Conservation (phyloP, 306 rosid species). For the Fagus crenata region DNA sequence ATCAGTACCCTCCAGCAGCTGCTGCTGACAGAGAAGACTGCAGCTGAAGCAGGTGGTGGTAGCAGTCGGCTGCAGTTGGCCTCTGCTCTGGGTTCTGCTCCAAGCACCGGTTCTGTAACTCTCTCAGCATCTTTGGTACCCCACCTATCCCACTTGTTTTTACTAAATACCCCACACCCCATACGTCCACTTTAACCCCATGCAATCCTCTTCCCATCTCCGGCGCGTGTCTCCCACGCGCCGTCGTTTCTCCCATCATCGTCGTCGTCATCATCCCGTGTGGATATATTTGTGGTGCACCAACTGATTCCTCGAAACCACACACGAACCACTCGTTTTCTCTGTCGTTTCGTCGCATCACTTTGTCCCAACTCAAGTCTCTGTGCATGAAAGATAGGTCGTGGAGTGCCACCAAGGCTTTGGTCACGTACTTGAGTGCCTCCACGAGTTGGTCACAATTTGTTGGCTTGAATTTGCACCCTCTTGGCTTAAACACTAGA, state of each 20-base stretch:
- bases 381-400: constrained; percentile 95
- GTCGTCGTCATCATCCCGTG: neutral
- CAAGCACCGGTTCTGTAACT: constrained; percentile 77
- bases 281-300: constrained; percentile 77
- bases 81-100: constrained; percentile 84
- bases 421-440: constrained; percentile 75
- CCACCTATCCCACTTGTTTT: constrained; percentile 59
- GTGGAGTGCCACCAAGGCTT: constrained; percentile 79
- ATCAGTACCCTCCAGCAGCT: constrained; percentile 49
- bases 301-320: constrained; percentile 83
- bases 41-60: constrained; percentile 91
- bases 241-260: constrained; percentile 16
- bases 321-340: constrained; percentile 76
- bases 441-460: constrained; percentile 63
- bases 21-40: constrained; percentile 63
- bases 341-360: constrained; percentile 47
- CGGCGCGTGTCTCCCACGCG: constrained; percentile 68
- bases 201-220: constrained; percentile 90
- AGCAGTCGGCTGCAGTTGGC: constrained; percentile 96
- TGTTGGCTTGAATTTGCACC: constrained; percentile 50
- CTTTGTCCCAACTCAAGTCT: constrained; percentile 79
- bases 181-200: constrained; percentile 93
- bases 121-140: constrained; percentile 81
- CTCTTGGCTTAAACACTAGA: constrained; percentile 74
- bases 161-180: constrained; percentile 83